A percentile compares a stretch with the other conserved stretches of the same genome.
phyloP scores from a whole-genome alignment of 495 filamentous ascomycete species.

The Poronia punctata region DNA sequence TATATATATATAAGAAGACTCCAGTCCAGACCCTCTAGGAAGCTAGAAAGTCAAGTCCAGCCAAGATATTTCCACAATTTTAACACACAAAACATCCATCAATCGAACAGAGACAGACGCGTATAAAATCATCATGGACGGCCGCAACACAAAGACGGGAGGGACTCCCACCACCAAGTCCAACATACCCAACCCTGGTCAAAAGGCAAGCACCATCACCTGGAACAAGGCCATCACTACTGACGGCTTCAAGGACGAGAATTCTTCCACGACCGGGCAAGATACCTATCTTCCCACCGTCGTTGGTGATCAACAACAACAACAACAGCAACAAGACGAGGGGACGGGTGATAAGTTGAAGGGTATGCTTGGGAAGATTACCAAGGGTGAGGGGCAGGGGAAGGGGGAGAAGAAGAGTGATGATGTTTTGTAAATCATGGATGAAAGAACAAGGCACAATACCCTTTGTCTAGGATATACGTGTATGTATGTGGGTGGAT shows the following conservation, averaged over 20 bases:
- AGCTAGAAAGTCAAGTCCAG: too few species aligned
- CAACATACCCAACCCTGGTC: neutral
- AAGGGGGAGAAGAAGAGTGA: neutral
- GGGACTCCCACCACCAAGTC: neutral
- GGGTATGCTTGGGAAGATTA: neutral
- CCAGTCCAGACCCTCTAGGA: too few species aligned
- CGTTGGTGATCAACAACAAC: too few species aligned
- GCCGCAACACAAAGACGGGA: neutral
- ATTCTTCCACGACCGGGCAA: neutral
- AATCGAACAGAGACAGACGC: too few species aligned
- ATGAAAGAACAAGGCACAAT: too few species aligned
- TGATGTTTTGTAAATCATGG: too few species aligned
- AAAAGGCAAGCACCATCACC: conserved; percentile 2
- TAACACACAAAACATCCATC: neutral
- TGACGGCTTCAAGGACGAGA: conserved; percentile 6
- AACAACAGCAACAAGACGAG: too few species aligned
- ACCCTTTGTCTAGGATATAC: too few species aligned
- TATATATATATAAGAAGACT: too few species aligned
- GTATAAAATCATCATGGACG: conserved; percentile 5
- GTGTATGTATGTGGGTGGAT: too few species aligned
- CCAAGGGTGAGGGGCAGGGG: neutral
- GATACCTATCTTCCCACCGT: too few species aligned
- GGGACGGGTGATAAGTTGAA: neutral
- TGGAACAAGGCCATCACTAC: conserved; percentile 6
- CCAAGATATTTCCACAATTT: neutral